phyloP scores from a whole-genome alignment of 208 protist genomes.

The Crithidia acanthocephali region DNA sequence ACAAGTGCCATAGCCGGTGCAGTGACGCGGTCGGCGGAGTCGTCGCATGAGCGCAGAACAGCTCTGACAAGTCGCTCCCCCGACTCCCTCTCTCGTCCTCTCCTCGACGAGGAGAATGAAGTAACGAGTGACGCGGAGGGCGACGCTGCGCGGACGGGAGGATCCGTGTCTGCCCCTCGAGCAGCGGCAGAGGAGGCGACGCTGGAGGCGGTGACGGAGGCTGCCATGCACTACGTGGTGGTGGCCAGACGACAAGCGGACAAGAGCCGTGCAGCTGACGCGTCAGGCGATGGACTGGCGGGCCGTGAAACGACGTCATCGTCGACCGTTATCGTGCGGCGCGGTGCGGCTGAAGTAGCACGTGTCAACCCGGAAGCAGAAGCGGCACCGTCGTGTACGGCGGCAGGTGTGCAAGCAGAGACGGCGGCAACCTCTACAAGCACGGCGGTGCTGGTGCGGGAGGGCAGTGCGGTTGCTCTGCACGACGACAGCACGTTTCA shows the following conservation, averaged over 20 bases:
- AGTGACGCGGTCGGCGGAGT: not conserved
- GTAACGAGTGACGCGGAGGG: not conserved
- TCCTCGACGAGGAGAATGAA: not conserved
- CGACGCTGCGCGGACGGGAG: not conserved
- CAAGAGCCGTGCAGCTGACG: not conserved
- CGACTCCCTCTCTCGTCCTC: conserved; percentile 16
- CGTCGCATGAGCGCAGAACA: not conserved
- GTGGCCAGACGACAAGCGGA: not conserved
- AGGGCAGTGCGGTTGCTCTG: no score
- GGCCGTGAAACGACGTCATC: not conserved
- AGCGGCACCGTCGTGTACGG: not conserved
- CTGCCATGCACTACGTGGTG: conserved; percentile 1
- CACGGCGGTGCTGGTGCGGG: no score
- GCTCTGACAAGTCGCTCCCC: conserved; percentile 26
- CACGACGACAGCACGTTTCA: no score
- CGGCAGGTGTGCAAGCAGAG: not conserved
- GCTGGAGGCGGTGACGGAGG: not conserved
- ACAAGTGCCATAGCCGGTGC: not conserved
- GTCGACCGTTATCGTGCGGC: not conserved
- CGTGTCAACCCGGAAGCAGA: not conserved
- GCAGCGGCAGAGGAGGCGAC: not conserved
- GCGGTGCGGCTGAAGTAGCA: not conserved
- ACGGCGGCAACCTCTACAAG: no score
- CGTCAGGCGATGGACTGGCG: not conserved
- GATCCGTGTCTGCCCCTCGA: not conserved